Percentiles rank a stretch among this genome's conserved stretches.
Evolutionary conservation across 805 yeast genomes (phyloP).

Genomic region (Hanseniaspora taiwanica): DNA sequence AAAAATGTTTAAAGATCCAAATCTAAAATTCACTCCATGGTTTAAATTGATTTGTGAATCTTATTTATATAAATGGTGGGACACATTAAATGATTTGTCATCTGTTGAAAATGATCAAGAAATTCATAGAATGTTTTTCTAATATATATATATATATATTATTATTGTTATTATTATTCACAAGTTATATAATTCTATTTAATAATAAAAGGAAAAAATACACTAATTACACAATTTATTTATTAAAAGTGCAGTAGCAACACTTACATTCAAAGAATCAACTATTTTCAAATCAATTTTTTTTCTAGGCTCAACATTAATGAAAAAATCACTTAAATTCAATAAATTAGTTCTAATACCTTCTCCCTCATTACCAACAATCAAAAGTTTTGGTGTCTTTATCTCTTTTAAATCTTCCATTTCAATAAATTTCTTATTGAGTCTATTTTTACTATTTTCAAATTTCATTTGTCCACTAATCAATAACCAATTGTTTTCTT

Average conservation of each 20-base stretch:
- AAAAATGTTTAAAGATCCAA: slow-evolving; percentile 57
- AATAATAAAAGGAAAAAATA: neutral
- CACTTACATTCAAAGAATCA: slow-evolving; percentile 82
- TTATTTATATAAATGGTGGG: slow-evolving; percentile 93
- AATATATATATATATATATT: neutral
- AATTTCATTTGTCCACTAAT: slow-evolving; percentile 40
- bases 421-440: slow-evolving; percentile 25
- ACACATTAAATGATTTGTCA: slow-evolving; percentile 44
- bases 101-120: slow-evolving; percentile 29
- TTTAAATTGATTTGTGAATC: slow-evolving; percentile 89
- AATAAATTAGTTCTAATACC: slow-evolving; percentile 64
- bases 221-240: slow-evolving; percentile 12
- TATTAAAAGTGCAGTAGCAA: slow-evolving; percentile 66
- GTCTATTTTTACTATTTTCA: slow-evolving; percentile 22
- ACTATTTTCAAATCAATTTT: slow-evolving; percentile 22
- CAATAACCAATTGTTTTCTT: slow-evolving; percentile 52
- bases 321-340: slow-evolving; percentile 38
- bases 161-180: too few species aligned
- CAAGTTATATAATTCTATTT: neutral
- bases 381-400: slow-evolving; percentile 49
- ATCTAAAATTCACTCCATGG: slow-evolving; percentile 91
- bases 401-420: slow-evolving; percentile 31
- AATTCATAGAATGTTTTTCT: slow-evolving; percentile 23
- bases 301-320: slow-evolving; percentile 20
- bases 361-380: slow-evolving; percentile 75